Percentiles rank a stretch among this genome's conserved stretches.
Evolutionary conservation across 1,139 yeast genomes (phyloP).

Genomic region (Kurtzmaniella natalensis): DNA sequence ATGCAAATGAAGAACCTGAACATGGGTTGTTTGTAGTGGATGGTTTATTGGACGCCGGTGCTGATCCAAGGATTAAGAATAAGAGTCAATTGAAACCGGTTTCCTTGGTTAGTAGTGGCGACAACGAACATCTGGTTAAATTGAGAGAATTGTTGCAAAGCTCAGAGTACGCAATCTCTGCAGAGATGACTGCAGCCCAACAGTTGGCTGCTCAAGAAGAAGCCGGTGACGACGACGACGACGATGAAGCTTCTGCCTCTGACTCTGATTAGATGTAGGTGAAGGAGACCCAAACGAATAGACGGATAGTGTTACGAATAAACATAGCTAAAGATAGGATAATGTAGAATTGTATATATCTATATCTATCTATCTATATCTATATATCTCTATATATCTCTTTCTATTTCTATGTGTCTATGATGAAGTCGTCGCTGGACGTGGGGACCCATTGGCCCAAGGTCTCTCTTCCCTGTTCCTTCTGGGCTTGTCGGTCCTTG

Average conservation of each 20-base stretch:
- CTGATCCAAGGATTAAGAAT: slow-evolving; percentile 61
- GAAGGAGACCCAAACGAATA: not conserved
- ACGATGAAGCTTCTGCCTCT: slow-evolving; percentile 31
- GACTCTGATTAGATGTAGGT: slow-evolving; percentile 22
- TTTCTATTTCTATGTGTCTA: too few relatives aligned
- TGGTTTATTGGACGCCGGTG: slow-evolving; percentile 86
- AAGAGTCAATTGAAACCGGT: slow-evolving; percentile 59
- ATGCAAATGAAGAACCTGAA: slow-evolving; percentile 74
- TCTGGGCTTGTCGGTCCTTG: slow-evolving; percentile 18
- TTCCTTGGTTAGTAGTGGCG: slow-evolving; percentile 53
- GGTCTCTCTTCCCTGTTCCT: slow-evolving; percentile 16
- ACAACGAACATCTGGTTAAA: slow-evolving; percentile 31
- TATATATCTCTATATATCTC: not conserved
- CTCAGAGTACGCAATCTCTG: slow-evolving; percentile 68
- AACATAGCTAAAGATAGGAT: too few relatives aligned
- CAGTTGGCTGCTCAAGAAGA: slow-evolving; percentile 21
- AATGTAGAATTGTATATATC: slow-evolving; percentile 2
- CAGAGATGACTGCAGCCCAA: slow-evolving; percentile 31
- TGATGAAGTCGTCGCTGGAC: slow-evolving; percentile 26
- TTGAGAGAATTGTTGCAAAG: slow-evolving; percentile 65
- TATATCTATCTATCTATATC: slow-evolving; percentile 9
- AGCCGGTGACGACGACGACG: slow-evolving; percentile 17
- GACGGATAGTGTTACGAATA: not conserved
- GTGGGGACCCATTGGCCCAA: slow-evolving; percentile 33
- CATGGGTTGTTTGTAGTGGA: slow-evolving; percentile 79